phyloP scores from a whole-genome alignment of 371 early-diverging fungal genomes.

The Mortierella sp. region DNA sequence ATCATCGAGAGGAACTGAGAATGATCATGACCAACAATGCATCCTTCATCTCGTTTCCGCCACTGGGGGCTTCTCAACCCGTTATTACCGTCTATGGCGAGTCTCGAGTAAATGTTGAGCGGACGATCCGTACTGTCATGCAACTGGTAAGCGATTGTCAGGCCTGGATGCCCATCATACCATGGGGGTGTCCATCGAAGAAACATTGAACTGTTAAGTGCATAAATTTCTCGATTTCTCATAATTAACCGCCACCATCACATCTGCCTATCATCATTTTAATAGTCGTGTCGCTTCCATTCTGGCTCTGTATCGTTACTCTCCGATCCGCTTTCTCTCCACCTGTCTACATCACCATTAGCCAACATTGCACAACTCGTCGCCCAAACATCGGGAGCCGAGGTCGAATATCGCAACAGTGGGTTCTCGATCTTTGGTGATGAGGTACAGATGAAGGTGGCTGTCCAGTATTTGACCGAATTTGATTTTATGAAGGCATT shows the following conservation, averaged over 20 bases:
- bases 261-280: too few species aligned
- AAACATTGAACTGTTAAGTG: too few species aligned
- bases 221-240: too few species aligned
- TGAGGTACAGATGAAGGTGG: conserved; percentile 29
- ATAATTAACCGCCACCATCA: too few species aligned
- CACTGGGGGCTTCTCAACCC: conserved; percentile 65
- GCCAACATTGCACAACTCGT: conserved; percentile 57
- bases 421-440: conserved; percentile 50
- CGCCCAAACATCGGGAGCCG: conserved; percentile 66
- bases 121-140: conserved; percentile 77
- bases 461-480: conserved; percentile 39
- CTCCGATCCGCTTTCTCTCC: conserved; percentile 17
- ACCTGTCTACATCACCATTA: conserved; percentile 40
- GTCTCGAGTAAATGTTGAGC: conserved; percentile 76
- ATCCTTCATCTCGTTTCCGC: conserved; percentile 67
- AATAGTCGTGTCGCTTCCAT: conserved; percentile 46
- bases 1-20: conserved; percentile 67
- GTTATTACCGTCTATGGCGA: conserved; percentile 72
- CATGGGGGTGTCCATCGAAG: neutral
- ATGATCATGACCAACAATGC: conserved; percentile 85
- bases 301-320: conserved; percentile 43
- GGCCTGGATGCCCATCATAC: neutral
- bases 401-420: conserved; percentile 58
- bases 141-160: conserved; percentile 67
- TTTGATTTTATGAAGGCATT: conserved; percentile 36